phyloP scores from a whole-genome alignment of 805 yeast species.

The Sungouiozyma intestinalis region DNA sequence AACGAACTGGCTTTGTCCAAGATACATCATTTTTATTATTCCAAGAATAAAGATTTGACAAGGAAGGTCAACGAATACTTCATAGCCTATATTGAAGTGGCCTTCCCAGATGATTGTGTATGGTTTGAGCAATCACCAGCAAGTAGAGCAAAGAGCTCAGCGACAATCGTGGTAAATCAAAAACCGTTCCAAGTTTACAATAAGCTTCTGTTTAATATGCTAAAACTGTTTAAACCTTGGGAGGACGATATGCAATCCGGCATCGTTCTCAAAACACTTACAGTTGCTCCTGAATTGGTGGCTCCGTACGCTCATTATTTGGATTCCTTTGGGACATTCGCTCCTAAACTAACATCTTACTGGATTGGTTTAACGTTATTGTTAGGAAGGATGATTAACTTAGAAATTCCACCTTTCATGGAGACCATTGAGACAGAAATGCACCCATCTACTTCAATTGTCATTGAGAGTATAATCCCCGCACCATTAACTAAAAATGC shows the following conservation, averaged over 20 bases:
- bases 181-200: constrained; percentile 53
- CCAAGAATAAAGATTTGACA: constrained; percentile 29
- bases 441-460: constrained; percentile 28
- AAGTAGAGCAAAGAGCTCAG: constrained; percentile 30
- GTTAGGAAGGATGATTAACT: constrained; percentile 45
- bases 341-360: constrained; percentile 69
- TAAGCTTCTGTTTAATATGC: constrained; percentile 49
- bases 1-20: constrained; percentile 65
- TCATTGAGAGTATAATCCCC: constrained; percentile 54
- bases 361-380: constrained; percentile 71
- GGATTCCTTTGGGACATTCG: constrained; percentile 58
- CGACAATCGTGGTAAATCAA: constrained; percentile 36
- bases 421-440: constrained; percentile 19
- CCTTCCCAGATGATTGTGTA: constrained; percentile 36
- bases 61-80: constrained; percentile 38
- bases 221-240: constrained; percentile 71
- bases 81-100: constrained; percentile 39
- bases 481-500: constrained; percentile 48
- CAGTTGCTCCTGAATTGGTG: constrained; percentile 54
- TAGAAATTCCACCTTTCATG: constrained; percentile 41
- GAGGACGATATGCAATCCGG: constrained; percentile 56
- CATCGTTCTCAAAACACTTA: constrained; percentile 41
- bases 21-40: constrained; percentile 42
- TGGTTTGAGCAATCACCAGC: constrained; percentile 36
- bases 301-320: constrained; percentile 57